These are phyloP conservation scores for Selaginella tamariscina DNA, from an alignment of 75 land plant species.

Conservation along the genomic window DNA sequence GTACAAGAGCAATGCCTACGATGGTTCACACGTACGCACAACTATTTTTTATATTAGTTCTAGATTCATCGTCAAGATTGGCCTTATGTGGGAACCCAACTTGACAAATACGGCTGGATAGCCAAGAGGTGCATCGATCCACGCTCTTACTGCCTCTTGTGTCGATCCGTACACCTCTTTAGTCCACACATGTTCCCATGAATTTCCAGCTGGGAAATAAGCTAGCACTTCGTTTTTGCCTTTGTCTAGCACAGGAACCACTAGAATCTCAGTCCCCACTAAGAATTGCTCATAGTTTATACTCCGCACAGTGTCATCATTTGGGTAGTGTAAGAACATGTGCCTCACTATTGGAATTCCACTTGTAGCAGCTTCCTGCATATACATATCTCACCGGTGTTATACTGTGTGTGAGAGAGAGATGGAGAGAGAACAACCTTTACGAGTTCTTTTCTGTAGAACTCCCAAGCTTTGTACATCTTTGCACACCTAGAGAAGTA, in stretches of 20 bases:
- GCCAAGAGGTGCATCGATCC: constrained; percentile 65
- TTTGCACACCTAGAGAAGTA: constrained; percentile 81
- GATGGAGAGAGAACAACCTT: constrained; percentile 37
- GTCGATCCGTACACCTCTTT: constrained; percentile 29
- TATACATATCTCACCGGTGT: too few relatives aligned
- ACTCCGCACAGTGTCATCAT: constrained; percentile 49
- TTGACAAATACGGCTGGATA: constrained; percentile 81
- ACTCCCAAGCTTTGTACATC: constrained; percentile 79
- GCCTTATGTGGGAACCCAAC: constrained; percentile 41
- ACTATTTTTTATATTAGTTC: too few relatives aligned
- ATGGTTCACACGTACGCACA: too few relatives aligned
- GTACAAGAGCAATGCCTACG: too few relatives aligned
- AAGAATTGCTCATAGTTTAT: constrained; percentile 70
- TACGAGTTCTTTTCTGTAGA: constrained; percentile 69
- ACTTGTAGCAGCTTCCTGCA: constrained; percentile 58
- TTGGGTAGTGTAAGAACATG: constrained; percentile 74
- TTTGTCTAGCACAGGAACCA: constrained; percentile 74
- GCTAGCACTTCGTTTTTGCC: constrained; percentile 54
- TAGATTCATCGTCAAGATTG: constrained; percentile 45
- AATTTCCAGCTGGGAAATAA: constrained; percentile 50
- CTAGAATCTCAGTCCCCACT: constrained; percentile 75
- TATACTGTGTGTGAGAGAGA: neutral
- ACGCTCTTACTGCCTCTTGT: neutral
- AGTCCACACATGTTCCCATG: constrained; percentile 58
- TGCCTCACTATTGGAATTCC: constrained; percentile 80